Evolutionary conservation across 306 rosid genomes (phyloP).

Genomic region (Ormosia semicastrata): DNA sequence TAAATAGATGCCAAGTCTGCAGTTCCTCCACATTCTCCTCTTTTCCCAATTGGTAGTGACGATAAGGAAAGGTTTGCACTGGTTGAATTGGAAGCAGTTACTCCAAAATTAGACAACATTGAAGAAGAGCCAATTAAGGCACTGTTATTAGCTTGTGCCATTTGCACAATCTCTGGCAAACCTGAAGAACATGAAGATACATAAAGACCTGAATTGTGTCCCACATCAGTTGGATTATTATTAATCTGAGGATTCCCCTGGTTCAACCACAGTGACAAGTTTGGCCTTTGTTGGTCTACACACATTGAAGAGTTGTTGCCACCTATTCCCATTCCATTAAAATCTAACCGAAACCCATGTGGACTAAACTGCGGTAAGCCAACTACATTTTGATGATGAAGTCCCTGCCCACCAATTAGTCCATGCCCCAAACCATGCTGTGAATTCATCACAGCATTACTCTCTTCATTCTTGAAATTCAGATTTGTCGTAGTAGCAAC

Average conservation of each 20-base stretch:
- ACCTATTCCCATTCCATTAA: conserved; percentile 30
- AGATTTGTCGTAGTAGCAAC: conserved; percentile 53
- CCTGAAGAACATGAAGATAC: conserved; percentile 34
- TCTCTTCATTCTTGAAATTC: conserved; percentile 60
- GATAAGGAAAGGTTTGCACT: conserved; percentile 49
- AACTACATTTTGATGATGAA: conserved; percentile 25
- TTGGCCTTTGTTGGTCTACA: conserved; percentile 58
- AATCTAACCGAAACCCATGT: conserved; percentile 33
- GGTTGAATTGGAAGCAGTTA: conserved; percentile 35
- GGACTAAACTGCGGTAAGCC: conserved; percentile 44
- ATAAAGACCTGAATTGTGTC: conserved; percentile 38
- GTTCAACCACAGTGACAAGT: conserved; percentile 74
- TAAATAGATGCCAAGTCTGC: conserved; percentile 26
- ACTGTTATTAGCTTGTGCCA: conserved; percentile 35
- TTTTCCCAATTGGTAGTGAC: conserved; percentile 35
- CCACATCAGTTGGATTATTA: conserved; percentile 34
- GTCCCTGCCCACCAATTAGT: conserved; percentile 12
- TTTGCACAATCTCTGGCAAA: conserved; percentile 58
- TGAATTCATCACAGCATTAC: conserved; percentile 18
- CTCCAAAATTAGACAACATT: conserved; percentile 44
- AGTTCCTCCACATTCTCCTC: conserved; percentile 35
- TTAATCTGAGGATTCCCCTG: conserved; percentile 42
- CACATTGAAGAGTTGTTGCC: not conserved
- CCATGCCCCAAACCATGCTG: conserved; percentile 39
- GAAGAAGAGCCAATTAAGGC: conserved; percentile 48